Evolutionary conservation across 2,329 filamentous ascomycete genomes (phyloP).

Genomic region (Thelonectria discophora): DNA sequence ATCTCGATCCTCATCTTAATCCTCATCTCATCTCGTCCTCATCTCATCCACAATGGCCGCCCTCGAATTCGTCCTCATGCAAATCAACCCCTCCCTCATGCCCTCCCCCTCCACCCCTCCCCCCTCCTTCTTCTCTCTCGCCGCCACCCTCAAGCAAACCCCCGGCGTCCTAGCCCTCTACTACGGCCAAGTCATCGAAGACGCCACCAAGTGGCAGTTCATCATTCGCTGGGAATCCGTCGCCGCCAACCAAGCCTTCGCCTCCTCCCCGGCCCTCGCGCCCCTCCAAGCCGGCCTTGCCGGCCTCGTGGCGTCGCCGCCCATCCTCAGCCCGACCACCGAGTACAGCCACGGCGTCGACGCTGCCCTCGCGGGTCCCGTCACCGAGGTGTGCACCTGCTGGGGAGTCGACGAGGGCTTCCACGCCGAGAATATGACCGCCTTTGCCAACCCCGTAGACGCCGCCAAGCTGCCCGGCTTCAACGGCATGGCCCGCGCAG

Average conservation of each 20-base stretch:
- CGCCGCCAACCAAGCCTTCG: constrained; percentile 50
- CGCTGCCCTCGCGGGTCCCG: constrained; percentile 47
- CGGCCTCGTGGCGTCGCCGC: constrained; percentile 42
- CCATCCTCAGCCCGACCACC: constrained; percentile 36
- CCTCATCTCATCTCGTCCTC: neutral
- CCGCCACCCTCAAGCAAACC: constrained; percentile 42
- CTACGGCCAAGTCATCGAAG: constrained; percentile 48
- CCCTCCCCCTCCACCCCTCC: constrained; percentile 39
- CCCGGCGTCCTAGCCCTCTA: constrained; percentile 47
- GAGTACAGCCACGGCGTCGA: constrained; percentile 35
- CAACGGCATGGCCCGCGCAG: constrained; percentile 46
- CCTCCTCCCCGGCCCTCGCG: constrained; percentile 51
- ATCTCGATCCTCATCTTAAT: neutral
- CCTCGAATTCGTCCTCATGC: constrained; percentile 46
- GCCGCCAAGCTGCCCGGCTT: constrained; percentile 42
- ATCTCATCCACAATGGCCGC: constrained; percentile 38
- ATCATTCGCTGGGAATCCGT: constrained; percentile 48
- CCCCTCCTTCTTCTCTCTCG: constrained; percentile 40
- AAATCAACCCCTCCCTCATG: constrained; percentile 44
- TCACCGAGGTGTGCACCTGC: constrained; percentile 51
- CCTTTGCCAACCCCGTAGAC: constrained; percentile 40
- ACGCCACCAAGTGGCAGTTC: constrained; percentile 45
- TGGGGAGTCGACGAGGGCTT: constrained; percentile 47
- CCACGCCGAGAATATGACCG: constrained; percentile 43
- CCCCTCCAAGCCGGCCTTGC: constrained; percentile 51